Conservation (phyloP, 2,329 filamentous ascomycete genomes). For the Decorospora gaudefroyi region DNA sequence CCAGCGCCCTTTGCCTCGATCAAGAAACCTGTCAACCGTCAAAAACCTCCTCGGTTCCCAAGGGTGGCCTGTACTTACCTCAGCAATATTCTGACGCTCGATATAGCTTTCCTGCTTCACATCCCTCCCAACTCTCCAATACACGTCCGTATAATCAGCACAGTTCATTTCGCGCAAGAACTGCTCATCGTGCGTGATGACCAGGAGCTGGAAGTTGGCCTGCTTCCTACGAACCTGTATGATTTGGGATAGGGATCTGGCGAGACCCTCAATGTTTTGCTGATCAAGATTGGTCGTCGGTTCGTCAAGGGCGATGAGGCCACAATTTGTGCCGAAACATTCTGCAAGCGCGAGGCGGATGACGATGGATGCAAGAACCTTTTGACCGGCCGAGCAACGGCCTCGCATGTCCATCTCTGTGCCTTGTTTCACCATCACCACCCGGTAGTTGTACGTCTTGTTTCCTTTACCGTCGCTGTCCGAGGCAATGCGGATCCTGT, state of each 20-base stretch:
- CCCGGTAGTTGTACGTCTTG: conserved; percentile 91
- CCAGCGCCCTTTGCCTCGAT: conserved; percentile 4
- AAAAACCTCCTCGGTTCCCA: conserved; percentile 8
- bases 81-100: conserved; percentile 59
- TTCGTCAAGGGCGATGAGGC: conserved; percentile 94
- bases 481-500: conserved; percentile 92
- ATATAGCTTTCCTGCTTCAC: conserved; percentile 87
- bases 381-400: conserved; percentile 93
- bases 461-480: conserved; percentile 80
- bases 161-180: conserved; percentile 93
- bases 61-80: conserved; percentile 32
- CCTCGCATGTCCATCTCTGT: conserved; percentile 99
- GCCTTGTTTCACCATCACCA: conserved; percentile 97
- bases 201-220: conserved; percentile 94
- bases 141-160: conserved; percentile 88
- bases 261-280: conserved; percentile 91
- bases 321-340: conserved; percentile 94
- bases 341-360: conserved; percentile 95
- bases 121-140: conserved; percentile 84
- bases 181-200: conserved; percentile 98
- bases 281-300: conserved; percentile 95
- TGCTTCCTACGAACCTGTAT: conserved; percentile 82
- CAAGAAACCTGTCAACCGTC: conserved; percentile 18
- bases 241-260: conserved; percentile 81
- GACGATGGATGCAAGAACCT: conserved; percentile 95